Base-by-base conservation (phyloP, 2,329 filamentous ascomycete species). In the Biscogniauxia mediterranea region DNA sequence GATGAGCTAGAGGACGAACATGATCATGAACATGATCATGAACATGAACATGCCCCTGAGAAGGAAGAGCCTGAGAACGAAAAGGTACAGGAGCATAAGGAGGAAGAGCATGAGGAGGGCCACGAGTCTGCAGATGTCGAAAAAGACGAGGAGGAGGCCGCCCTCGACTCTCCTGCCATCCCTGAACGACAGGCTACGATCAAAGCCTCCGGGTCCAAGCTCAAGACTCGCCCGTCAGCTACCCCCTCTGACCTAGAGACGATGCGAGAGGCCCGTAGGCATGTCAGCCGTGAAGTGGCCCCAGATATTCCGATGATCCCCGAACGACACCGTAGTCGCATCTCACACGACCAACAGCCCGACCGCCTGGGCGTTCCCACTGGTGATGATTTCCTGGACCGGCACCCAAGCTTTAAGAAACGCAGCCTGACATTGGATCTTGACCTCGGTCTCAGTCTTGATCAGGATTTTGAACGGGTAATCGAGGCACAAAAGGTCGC, bases 401-500 rank as follows among this genome's bases (percentile, higher is more conserved):
- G 90, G 54, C 84, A 90, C 66, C 85, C 88, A 52, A 93, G 90
- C 76, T 87, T 93, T 69, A 89, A 93, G 76, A 90, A 92, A 70
- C 85, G 92, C 55, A 93, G 95, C 70, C 84, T 97, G 65, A 92
- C 92, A 7, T 79, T 96, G 67, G 87, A 91, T 71, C 88, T 93
- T 65, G 92, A 94, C 71, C 83, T 95, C 59, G 91, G 91, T 63
- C 88, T 96, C 65, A 94, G 92, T 66, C 85, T 98, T 53, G 92
- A 96, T 71, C 86, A 91, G 70, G 95, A 97, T 74, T 97, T 98
- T 77, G 93, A 98, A 71, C 87, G 94, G 63, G 91, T 98, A 59
- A 96, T 98, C 70, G 93, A 97, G 79, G 85, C 89, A 74, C 93
- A 97, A 90, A 98, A 98, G 93, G 93, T 97, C 84, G 81, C 81